phyloP scores from a whole-genome alignment of 2,329 filamentous ascomycete species.

The Arthrocladium fulminans region DNA sequence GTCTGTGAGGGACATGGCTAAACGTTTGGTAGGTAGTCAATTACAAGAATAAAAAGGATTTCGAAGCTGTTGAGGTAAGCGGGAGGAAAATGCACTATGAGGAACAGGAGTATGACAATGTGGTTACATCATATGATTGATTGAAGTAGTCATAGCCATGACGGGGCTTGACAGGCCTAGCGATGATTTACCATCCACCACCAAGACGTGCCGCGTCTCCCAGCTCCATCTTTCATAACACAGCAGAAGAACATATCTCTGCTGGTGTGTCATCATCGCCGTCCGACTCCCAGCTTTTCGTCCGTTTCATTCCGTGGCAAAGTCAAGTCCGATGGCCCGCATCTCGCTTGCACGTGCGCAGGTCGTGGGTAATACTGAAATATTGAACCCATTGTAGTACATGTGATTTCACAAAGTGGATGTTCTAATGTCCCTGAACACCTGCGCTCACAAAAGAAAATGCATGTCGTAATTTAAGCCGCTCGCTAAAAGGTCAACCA shows the following conservation, averaged over 20 bases:
- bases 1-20: too few relatives aligned
- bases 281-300: background rate
- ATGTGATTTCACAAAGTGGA: background rate
- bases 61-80: too few relatives aligned
- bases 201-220: too few relatives aligned
- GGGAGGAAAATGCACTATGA: too few relatives aligned
- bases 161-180: too few relatives aligned
- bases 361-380: background rate
- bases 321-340: background rate
- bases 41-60: too few relatives aligned
- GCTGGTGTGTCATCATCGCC: background rate
- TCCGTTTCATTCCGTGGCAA: background rate
- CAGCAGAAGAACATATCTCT: slow-evolving; percentile 4
- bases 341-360: background rate
- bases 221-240: background rate
- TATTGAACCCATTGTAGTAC: slow-evolving; percentile 4
- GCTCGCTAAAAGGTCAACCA: slow-evolving; percentile 7
- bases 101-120: too few relatives aligned
- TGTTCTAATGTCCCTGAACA: slow-evolving; percentile 3
- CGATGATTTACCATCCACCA: too few relatives aligned
- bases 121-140: too few relatives aligned
- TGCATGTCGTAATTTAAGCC: background rate
- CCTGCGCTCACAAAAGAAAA: slow-evolving; percentile 6
- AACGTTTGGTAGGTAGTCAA: too few relatives aligned
- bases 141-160: too few relatives aligned